Base-by-base conservation (phyloP, 352 stramenopile species). In the Thalassiosira mediterranea region DNA sequence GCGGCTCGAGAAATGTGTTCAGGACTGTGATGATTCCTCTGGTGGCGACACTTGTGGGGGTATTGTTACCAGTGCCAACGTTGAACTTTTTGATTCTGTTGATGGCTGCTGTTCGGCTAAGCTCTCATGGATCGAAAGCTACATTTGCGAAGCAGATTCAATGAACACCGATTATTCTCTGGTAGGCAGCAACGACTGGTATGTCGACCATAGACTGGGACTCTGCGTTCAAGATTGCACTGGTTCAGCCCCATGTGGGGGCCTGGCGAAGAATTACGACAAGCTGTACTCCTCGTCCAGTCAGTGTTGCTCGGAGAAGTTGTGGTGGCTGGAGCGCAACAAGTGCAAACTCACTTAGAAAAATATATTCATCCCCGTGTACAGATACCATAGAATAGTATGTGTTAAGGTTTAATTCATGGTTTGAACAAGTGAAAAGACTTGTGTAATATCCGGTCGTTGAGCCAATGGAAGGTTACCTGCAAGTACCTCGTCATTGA, bases 31-130 rank as follows among this genome's bases (percentile, higher is more conserved):
- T 2, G 44, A 53, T 28, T 15, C n/a, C n/a, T 21, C 29, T 5
- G 26, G 19, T 28, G 57, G 28, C 17, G 29, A 8, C 28, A 64
- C 8, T 28, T 64, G 54, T 52, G 62, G 62, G 4, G 62, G 62
- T 17, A n/a, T 72, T 26, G 49, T 68, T 1, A 58, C 15, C 11
- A 28, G 3, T 17, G 4, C 59, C 1, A 23, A 68, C 40, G 59
- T 68, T 4, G 26, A 2, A 3, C 59, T 68, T 25, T 25, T 58
- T 19, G 46, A 58, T 31, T 48, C 42, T 4, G 59, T 26, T 26
- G 42, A 38, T 17, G 44, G 42, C 28, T 68, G 59, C 44, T 68
- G 59, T 46, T 57, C 59, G n/a, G 26, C 56, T 11, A 68, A 68
- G 17, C 29, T 68, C 1, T n/a, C 4, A 1, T 58, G 44, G 42